These are phyloP conservation scores for Pogostemon cablin DNA, from an alignment of 257 asterid species.

Conservation along the genomic window DNA sequence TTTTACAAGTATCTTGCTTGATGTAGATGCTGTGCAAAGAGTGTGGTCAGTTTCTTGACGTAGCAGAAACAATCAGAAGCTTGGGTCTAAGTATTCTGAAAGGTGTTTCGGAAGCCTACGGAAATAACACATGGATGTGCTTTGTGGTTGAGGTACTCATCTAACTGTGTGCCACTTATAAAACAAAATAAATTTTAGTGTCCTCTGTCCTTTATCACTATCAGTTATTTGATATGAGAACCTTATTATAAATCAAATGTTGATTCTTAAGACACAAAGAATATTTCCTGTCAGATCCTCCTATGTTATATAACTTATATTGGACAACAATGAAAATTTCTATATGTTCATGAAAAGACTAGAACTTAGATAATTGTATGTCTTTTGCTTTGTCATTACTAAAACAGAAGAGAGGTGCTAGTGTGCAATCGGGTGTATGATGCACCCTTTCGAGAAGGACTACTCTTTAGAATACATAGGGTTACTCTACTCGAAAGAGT, in stretches of 20 bases:
- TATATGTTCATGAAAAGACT: neutral
- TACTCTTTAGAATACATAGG: too few species aligned
- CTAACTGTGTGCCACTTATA: neutral
- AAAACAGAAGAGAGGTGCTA: neutral
- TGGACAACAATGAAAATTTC: neutral
- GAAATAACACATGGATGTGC: slow-evolving; percentile 75
- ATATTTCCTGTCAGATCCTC: neutral
- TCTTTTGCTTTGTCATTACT: slow-evolving; percentile 14
- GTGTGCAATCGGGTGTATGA: too few species aligned
- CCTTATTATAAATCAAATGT: neutral
- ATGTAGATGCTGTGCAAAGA: slow-evolving; percentile 80
- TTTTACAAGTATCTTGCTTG: slow-evolving; percentile 7
- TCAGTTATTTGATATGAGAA: slow-evolving; percentile 17
- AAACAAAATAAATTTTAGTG: neutral
- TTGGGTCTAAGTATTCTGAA: slow-evolving; percentile 79
- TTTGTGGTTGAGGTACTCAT: slow-evolving; percentile 89
- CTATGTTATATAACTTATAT: neutral
- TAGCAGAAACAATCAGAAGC: slow-evolving; percentile 82
- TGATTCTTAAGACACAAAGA: neutral
- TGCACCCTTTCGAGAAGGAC: too few species aligned
- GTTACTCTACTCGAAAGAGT: too few species aligned
- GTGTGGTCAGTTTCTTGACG: slow-evolving; percentile 75
- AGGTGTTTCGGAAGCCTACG: slow-evolving; percentile 78
- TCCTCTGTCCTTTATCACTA: slow-evolving; percentile 1
- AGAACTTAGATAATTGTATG: slow-evolving; percentile 4